A percentile compares a stretch with the other conserved stretches of the same genome.
These are phyloP conservation scores for Clarireedia hainanense DNA, from an alignment of 2,329 filamentous ascomycete genomes.

Conservation along the genomic window DNA sequence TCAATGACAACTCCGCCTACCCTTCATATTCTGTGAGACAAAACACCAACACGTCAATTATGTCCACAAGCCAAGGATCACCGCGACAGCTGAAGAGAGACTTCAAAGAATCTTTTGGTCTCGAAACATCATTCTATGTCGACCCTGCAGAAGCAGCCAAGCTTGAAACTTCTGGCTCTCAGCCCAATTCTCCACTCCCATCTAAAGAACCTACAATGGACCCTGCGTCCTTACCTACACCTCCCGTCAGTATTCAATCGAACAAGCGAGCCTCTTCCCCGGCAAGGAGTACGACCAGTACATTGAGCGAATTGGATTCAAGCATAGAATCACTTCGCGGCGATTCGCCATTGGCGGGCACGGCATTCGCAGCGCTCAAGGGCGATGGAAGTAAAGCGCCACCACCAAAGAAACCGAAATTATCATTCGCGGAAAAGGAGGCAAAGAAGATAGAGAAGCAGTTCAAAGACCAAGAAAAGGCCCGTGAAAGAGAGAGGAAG, in stretches of 20 bases:
- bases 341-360: not conserved
- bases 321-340: constrained; percentile 14
- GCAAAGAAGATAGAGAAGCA: constrained; percentile 33
- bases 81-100: constrained; percentile 15
- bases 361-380: constrained; percentile 18
- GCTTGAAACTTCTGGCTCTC: not conserved
- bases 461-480: constrained; percentile 23
- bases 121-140: not conserved
- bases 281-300: constrained; percentile 16
- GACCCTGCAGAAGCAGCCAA: not conserved
- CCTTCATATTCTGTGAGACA: not conserved
- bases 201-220: not conserved
- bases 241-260: not conserved
- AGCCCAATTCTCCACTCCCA: not conserved
- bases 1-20: not conserved
- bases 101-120: constrained; percentile 3
- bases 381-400: constrained; percentile 12
- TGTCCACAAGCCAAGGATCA: constrained; percentile 3
- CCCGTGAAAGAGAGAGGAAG: constrained; percentile 28
- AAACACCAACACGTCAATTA: not conserved
- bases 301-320: constrained; percentile 18
- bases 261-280: constrained; percentile 12
- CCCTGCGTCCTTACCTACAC: not conserved
- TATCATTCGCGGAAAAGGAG: constrained; percentile 25
- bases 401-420: constrained; percentile 22